Percentiles rank a stretch among this genome's conserved stretches.
These are phyloP conservation scores for Chaetomium tenue DNA, from an alignment of 495 filamentous ascomycete genomes.

Conservation along the genomic window DNA sequence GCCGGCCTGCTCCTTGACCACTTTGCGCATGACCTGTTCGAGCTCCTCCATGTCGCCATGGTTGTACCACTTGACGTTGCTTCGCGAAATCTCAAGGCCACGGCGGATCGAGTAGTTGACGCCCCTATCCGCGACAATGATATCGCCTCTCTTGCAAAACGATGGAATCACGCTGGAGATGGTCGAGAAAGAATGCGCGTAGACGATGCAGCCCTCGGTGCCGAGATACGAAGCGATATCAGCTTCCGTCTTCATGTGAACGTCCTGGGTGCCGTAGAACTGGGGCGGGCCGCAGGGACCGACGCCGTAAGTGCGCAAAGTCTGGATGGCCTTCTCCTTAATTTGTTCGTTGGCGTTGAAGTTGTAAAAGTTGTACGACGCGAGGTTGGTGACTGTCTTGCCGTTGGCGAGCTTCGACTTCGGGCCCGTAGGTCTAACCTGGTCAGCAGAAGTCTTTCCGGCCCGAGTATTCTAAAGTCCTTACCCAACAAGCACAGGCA, in stretches of 20 bases:
- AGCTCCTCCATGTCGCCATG: slow-evolving; percentile 96
- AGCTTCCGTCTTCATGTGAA: slow-evolving; percentile 94
- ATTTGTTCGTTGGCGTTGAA: slow-evolving; percentile 86
- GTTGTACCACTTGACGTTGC: slow-evolving; percentile 88
- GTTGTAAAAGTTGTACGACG: slow-evolving; percentile 95
- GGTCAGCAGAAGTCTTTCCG: not conserved
- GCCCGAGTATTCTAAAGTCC: not conserved
- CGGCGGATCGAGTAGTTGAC: slow-evolving; percentile 93
- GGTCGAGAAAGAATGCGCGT: slow-evolving; percentile 92
- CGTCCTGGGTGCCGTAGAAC: slow-evolving; percentile 98
- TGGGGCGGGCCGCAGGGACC: slow-evolving; percentile 94
- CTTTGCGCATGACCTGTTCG: slow-evolving; percentile 77
- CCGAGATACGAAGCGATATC: slow-evolving; percentile 90
- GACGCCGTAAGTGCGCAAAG: slow-evolving; percentile 90
- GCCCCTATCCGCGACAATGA: slow-evolving; percentile 95
- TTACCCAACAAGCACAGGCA: slow-evolving; percentile 85
- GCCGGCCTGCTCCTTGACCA: slow-evolving; percentile 79
- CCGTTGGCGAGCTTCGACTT: slow-evolving; percentile 87
- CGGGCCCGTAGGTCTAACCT: slow-evolving; percentile 74
- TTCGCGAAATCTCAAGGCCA: slow-evolving; percentile 88
- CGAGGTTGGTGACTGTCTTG: slow-evolving; percentile 85
- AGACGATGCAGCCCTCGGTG: slow-evolving; percentile 83
- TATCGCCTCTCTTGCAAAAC: slow-evolving; percentile 94
- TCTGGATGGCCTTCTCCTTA: slow-evolving; percentile 91
- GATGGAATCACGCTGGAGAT: slow-evolving; percentile 92